Base-by-base conservation (phyloP, 2,329 filamentous ascomycete genomes). In the Colletotrichum graminicola region DNA sequence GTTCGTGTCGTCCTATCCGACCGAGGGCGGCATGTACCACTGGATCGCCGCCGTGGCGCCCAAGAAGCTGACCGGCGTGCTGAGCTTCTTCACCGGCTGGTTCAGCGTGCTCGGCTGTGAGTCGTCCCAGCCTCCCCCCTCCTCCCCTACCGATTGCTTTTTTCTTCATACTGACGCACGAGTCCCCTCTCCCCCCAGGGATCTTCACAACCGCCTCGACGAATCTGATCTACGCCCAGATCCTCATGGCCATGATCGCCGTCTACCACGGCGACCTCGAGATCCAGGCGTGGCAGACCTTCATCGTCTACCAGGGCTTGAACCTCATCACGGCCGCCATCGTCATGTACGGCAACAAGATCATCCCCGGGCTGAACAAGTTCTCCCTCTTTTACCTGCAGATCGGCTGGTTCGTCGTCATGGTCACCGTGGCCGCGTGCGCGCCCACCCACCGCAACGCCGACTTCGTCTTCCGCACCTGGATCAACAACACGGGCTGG, bases 401-500 rank as follows among this genome's bases (percentile, higher is more conserved):
- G 66, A 76, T 86, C 29, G 82, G 83, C 55, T 86, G 84, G 78
- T 78, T 87, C 49, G 79, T 82, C 8, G 83, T 85, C 14, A 80
- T 87, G 69, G 79, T 88, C 66, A 84, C 83, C 0, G 84, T 88
- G 7, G 82, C 82, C 4, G 83, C 85, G 5, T 82, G 80, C 54
- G 84, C 86, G 0, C 83, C 83, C 0, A 80, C 78, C 1, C 82
- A 87, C 66, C 84, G 84, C 23, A 76, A 79, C 60, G 77, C 80
- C 60, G 79, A 82, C n/a, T 87, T 87, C 66, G 86, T 88, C 26
- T 88, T 88, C 75, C 78, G 76, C 47, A 86, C 83, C 2, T 88
- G 84, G 80, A 83, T 86, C 65, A 87, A 87, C 74, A 84, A 86
- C 59, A 87, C 86, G 0, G 85, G 86, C 16, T 88, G 86, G 86